phyloP scores from a whole-genome alignment of 208 protist genomes.

The Leishmania turanica region DNA sequence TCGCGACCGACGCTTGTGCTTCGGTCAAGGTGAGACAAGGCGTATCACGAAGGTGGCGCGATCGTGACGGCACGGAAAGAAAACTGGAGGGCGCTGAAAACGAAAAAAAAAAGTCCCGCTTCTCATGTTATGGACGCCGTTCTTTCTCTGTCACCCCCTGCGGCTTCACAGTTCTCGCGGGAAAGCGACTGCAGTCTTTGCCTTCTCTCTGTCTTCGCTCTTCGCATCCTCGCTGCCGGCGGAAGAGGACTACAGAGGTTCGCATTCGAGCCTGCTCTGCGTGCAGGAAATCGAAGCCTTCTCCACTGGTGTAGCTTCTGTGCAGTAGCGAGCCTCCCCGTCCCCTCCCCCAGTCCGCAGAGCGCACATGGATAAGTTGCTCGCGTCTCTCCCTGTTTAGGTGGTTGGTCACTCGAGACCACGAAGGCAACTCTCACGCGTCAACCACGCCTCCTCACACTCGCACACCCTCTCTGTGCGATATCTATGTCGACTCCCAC shows the following conservation, averaged over 20 bases:
- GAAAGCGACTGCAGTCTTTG: background rate
- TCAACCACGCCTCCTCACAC: background rate
- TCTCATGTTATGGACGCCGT: background rate
- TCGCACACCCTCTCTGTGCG: background rate
- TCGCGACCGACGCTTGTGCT: too few relatives aligned
- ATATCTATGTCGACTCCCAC: background rate
- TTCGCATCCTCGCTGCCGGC: background rate
- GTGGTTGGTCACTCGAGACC: background rate
- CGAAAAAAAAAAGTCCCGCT: background rate
- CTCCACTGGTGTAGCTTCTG: background rate
- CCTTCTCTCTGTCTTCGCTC: background rate
- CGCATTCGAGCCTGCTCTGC: background rate
- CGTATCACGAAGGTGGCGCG: background rate
- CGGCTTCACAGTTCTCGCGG: background rate
- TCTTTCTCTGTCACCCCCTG: background rate
- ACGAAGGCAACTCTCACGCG: background rate
- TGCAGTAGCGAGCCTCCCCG: background rate
- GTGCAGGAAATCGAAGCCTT: background rate
- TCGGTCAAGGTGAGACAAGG: background rate
- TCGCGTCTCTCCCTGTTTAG: background rate
- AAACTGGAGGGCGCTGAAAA: background rate
- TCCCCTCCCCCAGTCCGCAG: slow-evolving; percentile 7
- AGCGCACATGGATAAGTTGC: background rate
- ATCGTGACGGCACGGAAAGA: background rate
- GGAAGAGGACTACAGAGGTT: background rate